phyloP scores from a whole-genome alignment of 805 yeast species.

The Candida suzukii region DNA sequence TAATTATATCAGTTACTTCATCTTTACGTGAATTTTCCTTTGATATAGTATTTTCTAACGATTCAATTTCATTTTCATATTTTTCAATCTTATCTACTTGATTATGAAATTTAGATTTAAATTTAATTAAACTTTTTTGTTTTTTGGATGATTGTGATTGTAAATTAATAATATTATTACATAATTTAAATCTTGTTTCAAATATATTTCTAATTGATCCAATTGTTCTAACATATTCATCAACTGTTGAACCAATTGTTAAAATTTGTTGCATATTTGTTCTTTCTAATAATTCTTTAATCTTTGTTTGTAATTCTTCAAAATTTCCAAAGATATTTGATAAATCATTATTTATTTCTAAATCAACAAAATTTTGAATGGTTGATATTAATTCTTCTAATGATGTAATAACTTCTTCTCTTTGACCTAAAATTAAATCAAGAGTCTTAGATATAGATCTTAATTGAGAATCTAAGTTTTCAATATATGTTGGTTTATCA shows the following conservation, averaged over 20 bases:
- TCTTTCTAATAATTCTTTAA: conserved; percentile 69
- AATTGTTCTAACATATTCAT: conserved; percentile 76
- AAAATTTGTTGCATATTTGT: conserved; percentile 79
- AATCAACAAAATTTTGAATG: conserved; percentile 54
- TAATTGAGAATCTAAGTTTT: conserved; percentile 66
- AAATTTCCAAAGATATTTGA: conserved; percentile 62
- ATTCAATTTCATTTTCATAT: conserved; percentile 52
- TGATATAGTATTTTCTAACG: conserved; percentile 45
- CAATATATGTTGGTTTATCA: conserved; percentile 62
- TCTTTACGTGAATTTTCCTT: conserved; percentile 54
- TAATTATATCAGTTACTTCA: conserved; percentile 59
- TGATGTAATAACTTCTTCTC: conserved; percentile 64
- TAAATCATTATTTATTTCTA: conserved; percentile 66
- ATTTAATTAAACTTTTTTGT: conserved; percentile 36
- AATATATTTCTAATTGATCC: conserved; percentile 70
- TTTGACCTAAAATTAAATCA: conserved; percentile 66
- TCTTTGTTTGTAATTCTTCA: conserved; percentile 61
- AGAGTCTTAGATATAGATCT: conserved; percentile 62
- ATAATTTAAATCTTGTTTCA: conserved; percentile 60
- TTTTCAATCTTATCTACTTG: conserved; percentile 57
- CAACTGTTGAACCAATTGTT: conserved; percentile 79
- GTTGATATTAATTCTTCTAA: conserved; percentile 55
- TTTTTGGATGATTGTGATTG: conserved; percentile 37
- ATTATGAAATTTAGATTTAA: conserved; percentile 34
- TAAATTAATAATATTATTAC: conserved; percentile 37